phyloP scores from a whole-genome alignment of 768 basidiomycete genomes.

The Termitomyces heimii region DNA sequence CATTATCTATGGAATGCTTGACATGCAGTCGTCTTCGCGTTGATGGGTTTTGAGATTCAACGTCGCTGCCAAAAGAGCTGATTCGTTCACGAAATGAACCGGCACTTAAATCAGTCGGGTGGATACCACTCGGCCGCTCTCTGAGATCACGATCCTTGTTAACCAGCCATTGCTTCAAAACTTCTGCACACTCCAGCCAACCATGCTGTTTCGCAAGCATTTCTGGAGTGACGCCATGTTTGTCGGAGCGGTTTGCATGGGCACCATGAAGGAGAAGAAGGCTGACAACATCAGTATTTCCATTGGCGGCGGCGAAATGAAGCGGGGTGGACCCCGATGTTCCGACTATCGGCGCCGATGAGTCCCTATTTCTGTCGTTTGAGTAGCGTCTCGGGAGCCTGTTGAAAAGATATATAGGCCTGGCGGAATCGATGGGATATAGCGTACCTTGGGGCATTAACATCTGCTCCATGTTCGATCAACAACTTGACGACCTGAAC shows the following conservation, averaged over 20 bases:
- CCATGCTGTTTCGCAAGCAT: slow-evolving; percentile 77
- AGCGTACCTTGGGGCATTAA: slow-evolving; percentile 83
- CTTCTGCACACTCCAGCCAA: slow-evolving; percentile 70
- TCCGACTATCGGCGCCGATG: slow-evolving; percentile 67
- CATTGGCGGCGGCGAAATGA: slow-evolving; percentile 96
- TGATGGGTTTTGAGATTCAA: slow-evolving; percentile 21
- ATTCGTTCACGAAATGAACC: slow-evolving; percentile 14
- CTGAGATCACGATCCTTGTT: slow-evolving; percentile 59
- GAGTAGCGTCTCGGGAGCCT: slow-evolving; percentile 75
- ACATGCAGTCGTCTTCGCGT: slow-evolving; percentile 53
- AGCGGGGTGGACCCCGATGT: slow-evolving; percentile 90
- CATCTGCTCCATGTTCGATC: slow-evolving; percentile 94
- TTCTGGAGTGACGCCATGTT: slow-evolving; percentile 87
- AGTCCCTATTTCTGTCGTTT: slow-evolving; percentile 58
- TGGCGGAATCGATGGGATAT: slow-evolving; percentile 4
- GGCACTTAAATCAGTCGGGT: slow-evolving; percentile 15
- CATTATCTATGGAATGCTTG: slow-evolving; percentile 76
- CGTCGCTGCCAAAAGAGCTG: slow-evolving; percentile 16
- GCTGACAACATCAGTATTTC: slow-evolving; percentile 71
- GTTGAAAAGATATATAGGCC: slow-evolving; percentile 1
- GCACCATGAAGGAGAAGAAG: slow-evolving; percentile 85
- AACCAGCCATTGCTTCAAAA: slow-evolving; percentile 60
- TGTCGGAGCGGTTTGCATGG: slow-evolving; percentile 75
- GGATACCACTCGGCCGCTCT: slow-evolving; percentile 37
- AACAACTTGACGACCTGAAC: slow-evolving; percentile 83